Conservation (phyloP, 352 stramenopile species). For the Achlya hypogyna region DNA sequence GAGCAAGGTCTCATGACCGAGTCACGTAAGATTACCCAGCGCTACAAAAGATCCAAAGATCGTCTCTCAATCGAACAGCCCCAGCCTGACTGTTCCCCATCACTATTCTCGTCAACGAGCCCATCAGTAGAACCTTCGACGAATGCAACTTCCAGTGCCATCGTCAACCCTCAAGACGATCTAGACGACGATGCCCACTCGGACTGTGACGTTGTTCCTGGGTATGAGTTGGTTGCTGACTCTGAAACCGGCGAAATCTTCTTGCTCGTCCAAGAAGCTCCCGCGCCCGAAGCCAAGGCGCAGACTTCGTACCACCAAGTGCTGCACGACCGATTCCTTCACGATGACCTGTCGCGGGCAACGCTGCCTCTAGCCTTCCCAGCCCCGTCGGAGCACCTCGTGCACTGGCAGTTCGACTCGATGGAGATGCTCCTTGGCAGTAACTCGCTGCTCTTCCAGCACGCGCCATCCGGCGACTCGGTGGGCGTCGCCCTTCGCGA, state of each 20-base stretch:
- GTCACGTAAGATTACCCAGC: conserved; percentile 3
- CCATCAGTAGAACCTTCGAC: too few species aligned
- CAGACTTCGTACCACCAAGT: conserved; percentile 8
- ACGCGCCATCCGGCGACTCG: neutral
- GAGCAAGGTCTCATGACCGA: conserved; percentile 7
- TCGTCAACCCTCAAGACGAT: neutral
- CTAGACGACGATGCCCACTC: neutral
- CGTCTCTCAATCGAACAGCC: neutral
- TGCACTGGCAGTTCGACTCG: conserved; percentile 20
- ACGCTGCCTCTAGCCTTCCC: neutral
- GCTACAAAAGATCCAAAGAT: conserved; percentile 12
- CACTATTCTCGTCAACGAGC: too few species aligned
- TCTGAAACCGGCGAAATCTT: conserved; percentile 20
- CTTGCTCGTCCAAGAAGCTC: neutral
- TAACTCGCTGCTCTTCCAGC: conserved; percentile 19
- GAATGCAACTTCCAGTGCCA: neutral
- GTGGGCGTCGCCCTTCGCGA: neutral
- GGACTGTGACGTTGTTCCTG: neutral
- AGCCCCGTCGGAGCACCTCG: conserved; percentile 1
- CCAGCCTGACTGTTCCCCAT: neutral
- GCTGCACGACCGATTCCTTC: conserved; percentile 17
- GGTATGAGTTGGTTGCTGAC: conserved; percentile 3
- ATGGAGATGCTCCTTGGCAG: conserved; percentile 18
- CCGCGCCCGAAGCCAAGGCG: neutral
- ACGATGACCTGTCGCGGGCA: conserved; percentile 7